A percentile compares a stretch with the other conserved stretches of the same genome.
Conservation (phyloP, 2,329 filamentous ascomycete genomes). For the Fusarium circinatum region DNA sequence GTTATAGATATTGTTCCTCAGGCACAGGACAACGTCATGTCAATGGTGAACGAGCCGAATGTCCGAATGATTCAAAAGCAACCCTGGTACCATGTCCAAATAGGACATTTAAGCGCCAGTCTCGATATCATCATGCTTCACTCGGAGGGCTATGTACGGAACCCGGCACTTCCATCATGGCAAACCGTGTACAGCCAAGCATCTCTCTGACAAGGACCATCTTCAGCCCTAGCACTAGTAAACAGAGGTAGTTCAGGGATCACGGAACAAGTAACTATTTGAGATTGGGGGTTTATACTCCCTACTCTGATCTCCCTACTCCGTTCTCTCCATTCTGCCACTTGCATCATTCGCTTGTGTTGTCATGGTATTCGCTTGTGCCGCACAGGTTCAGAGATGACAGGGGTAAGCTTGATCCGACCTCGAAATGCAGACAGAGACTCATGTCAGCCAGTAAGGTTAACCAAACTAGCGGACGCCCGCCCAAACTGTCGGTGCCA, state of each 20-base stretch:
- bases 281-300: background rate
- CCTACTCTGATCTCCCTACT: background rate
- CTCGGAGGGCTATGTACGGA: constrained; percentile 7
- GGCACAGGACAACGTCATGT: background rate
- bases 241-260: background rate
- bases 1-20: background rate
- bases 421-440: constrained; percentile 8
- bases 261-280: background rate
- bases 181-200: constrained; percentile 7
- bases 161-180: background rate
- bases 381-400: constrained; percentile 16
- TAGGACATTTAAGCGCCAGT: background rate
- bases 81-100: constrained; percentile 2
- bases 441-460: constrained; percentile 7
- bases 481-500: constrained; percentile 24
- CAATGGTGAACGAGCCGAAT: background rate
- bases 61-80: background rate
- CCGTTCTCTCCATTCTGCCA: background rate
- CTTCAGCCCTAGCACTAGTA: constrained; percentile 28
- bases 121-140: constrained; percentile 2
- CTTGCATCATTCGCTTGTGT: background rate
- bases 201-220: constrained; percentile 22
- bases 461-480: constrained; percentile 23
- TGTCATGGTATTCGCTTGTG: constrained; percentile 26
- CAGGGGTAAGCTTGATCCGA: constrained; percentile 14